Evolutionary conservation across 225 moss, liverwort and hornwort species (phyloP).

Genomic region (Pseudisothecium myosuroides): DNA sequence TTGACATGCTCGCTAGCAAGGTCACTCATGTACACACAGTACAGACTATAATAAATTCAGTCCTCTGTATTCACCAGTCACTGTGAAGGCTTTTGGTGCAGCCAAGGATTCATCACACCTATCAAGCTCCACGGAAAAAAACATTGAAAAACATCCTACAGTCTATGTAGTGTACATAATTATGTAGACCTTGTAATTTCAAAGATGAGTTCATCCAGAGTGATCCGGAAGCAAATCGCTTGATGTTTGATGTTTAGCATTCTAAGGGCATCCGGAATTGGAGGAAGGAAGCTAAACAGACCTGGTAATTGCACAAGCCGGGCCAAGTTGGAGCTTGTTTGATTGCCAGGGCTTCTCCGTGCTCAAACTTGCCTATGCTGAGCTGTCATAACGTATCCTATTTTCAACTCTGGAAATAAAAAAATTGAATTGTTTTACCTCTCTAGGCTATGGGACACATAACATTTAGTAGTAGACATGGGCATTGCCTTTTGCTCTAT

Average conservation of each 20-base stretch:
- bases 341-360: rapidly evolving
- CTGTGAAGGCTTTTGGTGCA: background rate
- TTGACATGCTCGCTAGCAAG: background rate
- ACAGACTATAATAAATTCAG: background rate
- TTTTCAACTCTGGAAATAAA: background rate
- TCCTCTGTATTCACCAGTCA: background rate
- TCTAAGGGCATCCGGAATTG: too few relatives aligned
- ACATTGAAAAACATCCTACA: background rate
- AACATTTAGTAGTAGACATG: too few relatives aligned
- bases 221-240: background rate
- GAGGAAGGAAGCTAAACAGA: background rate
- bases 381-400: background rate
- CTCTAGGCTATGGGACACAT: rapidly evolving
- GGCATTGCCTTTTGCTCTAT: too few relatives aligned
- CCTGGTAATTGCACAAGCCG: too few relatives aligned
- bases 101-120: background rate
- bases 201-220: background rate
- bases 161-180: background rate
- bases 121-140: background rate
- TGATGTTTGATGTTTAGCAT: background rate
- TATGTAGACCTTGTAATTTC: background rate
- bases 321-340: too few relatives aligned
- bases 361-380: background rate
- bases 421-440: background rate
- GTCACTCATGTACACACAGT: background rate